These are phyloP conservation scores for Casuarina equisetifolia DNA, from an alignment of 306 rosid genomes.

Conservation along the genomic window DNA sequence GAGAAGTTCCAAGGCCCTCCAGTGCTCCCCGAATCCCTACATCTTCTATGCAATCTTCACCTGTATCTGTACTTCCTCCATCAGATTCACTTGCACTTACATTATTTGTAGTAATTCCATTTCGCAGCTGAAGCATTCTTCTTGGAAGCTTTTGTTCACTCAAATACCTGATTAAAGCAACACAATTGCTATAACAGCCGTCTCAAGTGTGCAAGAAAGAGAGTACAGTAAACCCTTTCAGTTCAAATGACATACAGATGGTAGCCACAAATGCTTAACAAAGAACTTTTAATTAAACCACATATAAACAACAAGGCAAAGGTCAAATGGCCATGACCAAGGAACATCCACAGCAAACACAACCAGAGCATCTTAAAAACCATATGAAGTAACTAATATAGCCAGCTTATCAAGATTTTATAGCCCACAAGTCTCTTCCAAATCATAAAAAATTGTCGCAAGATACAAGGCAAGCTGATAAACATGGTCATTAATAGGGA, in stretches of 20 bases:
- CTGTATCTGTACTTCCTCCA: constrained; percentile 66
- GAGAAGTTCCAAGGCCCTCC: constrained; percentile 52
- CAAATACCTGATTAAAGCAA: constrained; percentile 63
- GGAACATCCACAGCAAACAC: background rate
- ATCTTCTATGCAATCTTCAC: constrained; percentile 63
- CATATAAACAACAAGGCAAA: background rate
- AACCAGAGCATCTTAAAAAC: background rate
- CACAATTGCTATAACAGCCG: constrained; percentile 31
- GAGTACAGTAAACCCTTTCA: background rate
- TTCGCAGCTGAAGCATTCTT: constrained; percentile 80
- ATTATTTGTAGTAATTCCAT: constrained; percentile 59
- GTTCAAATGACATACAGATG: background rate
- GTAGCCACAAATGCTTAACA: background rate
- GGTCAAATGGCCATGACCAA: background rate
- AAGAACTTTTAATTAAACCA: background rate
- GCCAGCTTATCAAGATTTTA: constrained; percentile 10
- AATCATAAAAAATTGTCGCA: background rate
- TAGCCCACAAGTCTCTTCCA: constrained; percentile 12
- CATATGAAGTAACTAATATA: background rate
- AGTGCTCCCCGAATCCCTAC: constrained; percentile 32
- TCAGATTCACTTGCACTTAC: constrained; percentile 71
- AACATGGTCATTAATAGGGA: background rate
- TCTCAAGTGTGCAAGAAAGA: constrained; percentile 6
- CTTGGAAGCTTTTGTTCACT: constrained; percentile 81
- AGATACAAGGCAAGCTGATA: constrained; percentile 14